These are phyloP conservation scores for Thalassiosira livingstoniorum DNA, from an alignment of 352 stramenopile species.

Conservation along the genomic window DNA sequence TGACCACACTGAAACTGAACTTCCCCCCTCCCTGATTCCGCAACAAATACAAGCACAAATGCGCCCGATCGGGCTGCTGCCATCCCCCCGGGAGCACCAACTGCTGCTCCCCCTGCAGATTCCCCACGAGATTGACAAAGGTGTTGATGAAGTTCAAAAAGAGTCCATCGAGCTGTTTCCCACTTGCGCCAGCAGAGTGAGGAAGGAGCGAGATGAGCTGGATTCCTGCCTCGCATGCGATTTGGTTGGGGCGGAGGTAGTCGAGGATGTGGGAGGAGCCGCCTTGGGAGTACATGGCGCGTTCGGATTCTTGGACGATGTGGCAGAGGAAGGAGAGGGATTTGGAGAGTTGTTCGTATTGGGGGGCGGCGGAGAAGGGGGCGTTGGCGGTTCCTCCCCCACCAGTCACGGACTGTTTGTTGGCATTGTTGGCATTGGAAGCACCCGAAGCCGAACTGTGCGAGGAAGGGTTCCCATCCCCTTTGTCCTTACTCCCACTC, in stretches of 20 bases:
- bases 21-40: conserved; percentile 72
- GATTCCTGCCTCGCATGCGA: conserved; percentile 82
- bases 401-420: too few relatives aligned
- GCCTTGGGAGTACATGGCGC: conserved; percentile 35
- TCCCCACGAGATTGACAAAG: conserved; percentile 85
- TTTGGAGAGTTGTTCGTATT: conserved; percentile 84
- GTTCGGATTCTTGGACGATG: conserved; percentile 77
- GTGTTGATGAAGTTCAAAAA: conserved; percentile 88
- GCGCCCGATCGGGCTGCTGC: conserved; percentile 72
- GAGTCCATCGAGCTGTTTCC: conserved; percentile 77
- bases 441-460: too few relatives aligned
- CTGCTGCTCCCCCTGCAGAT: conserved; percentile 80
- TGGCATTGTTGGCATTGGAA: too few relatives aligned
- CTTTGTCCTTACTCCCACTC: too few relatives aligned
- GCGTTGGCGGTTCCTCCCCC: neutral
- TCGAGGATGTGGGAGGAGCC: conserved; percentile 51
- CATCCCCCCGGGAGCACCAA: conserved; percentile 84
- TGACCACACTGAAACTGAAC: conserved; percentile 84
- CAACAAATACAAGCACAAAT: conserved; percentile 85
- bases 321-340: conserved; percentile 83
- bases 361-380: conserved; percentile 58
- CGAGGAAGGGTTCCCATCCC: too few relatives aligned
- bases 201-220: conserved; percentile 83
- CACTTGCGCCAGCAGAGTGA: conserved; percentile 79
- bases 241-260: conserved; percentile 80